A percentile compares a stretch with the other conserved stretches of the same genome.
Conservation (phyloP, 495 filamentous ascomycete species). For the Hamigera avellanea region DNA sequence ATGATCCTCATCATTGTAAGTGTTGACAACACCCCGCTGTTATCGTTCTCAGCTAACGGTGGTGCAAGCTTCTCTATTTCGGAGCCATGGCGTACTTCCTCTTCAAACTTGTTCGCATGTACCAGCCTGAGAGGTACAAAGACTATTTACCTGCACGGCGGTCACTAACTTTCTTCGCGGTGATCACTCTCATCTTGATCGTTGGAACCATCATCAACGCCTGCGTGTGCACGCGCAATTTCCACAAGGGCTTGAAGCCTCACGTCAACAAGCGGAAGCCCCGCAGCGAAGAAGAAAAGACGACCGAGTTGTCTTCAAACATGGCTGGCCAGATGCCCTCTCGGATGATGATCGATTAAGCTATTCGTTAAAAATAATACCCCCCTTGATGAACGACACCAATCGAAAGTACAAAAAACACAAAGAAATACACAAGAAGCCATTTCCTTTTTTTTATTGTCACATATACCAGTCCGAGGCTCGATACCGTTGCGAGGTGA, state of each 20-base stretch:
- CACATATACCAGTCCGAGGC: too few species aligned
- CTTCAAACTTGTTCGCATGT: slow-evolving; percentile 97
- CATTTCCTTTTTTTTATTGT: too few species aligned
- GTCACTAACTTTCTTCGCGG: slow-evolving; percentile 82
- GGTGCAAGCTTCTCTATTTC: slow-evolving; percentile 60
- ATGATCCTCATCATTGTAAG: slow-evolving; percentile 65
- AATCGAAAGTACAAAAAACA: too few species aligned
- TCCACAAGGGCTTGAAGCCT: slow-evolving; percentile 78
- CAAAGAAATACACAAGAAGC: too few species aligned
- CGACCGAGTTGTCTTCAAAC: slow-evolving; percentile 55
- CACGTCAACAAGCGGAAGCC: slow-evolving; percentile 61
- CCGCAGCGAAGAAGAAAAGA: slow-evolving; percentile 56
- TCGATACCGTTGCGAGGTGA: too few species aligned
- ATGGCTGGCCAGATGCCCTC: slow-evolving; percentile 37
- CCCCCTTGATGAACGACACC: too few species aligned
- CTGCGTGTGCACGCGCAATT: slow-evolving; percentile 78
- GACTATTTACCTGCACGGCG: slow-evolving; percentile 63
- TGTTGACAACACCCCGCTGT: slow-evolving; percentile 1
- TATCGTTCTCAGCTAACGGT: slow-evolving; percentile 7
- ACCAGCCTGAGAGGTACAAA: slow-evolving; percentile 38
- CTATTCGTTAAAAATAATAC: too few species aligned
- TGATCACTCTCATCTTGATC: slow-evolving; percentile 83
- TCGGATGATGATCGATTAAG: slow-evolving; percentile 85
- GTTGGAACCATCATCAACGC: slow-evolving; percentile 83
- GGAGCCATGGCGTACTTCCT: slow-evolving; percentile 90